Percentiles rank a stretch among this genome's conserved stretches.
Conservation (phyloP, 225 moss, liverwort and hornwort species). For the Physcomitrellopsis africana region DNA sequence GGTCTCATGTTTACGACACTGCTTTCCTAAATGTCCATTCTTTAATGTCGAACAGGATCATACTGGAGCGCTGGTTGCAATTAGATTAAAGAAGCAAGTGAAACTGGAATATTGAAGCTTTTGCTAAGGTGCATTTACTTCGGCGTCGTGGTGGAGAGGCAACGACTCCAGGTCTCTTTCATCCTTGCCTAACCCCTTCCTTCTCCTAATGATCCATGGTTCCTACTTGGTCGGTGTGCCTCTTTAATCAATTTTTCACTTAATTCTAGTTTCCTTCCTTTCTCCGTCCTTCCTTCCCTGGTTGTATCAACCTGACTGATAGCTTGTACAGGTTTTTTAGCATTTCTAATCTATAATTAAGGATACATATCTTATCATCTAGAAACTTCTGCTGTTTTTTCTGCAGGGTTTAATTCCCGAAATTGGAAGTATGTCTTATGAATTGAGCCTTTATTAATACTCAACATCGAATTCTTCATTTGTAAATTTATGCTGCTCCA, state of each 20-base stretch:
- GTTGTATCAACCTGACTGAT: not conserved
- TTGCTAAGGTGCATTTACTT: not conserved
- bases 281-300: not conserved
- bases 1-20: not conserved
- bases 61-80: not conserved
- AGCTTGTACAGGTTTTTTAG: not conserved
- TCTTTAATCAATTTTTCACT: not conserved
- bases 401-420: conserved; percentile 26
- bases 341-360: not conserved
- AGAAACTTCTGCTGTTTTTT: not conserved
- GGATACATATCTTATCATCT: conserved; percentile 1
- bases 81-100: conserved; percentile 11
- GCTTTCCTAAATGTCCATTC: not conserved
- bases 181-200: not conserved
- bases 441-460: not conserved
- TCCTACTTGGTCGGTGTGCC: not conserved
- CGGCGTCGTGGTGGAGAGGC: not conserved
- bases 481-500: not conserved
- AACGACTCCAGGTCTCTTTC: conserved; percentile 25
- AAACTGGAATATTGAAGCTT: conserved; percentile 11
- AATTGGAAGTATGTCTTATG: conserved; percentile 10
- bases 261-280: not conserved
- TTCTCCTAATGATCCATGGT: not conserved
- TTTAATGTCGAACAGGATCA: conserved; percentile 21
- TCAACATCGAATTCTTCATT: not conserved